These are phyloP conservation scores for Berkeleyomyces basicola DNA, from an alignment of 2,329 filamentous ascomycete species.

Conservation along the genomic window DNA sequence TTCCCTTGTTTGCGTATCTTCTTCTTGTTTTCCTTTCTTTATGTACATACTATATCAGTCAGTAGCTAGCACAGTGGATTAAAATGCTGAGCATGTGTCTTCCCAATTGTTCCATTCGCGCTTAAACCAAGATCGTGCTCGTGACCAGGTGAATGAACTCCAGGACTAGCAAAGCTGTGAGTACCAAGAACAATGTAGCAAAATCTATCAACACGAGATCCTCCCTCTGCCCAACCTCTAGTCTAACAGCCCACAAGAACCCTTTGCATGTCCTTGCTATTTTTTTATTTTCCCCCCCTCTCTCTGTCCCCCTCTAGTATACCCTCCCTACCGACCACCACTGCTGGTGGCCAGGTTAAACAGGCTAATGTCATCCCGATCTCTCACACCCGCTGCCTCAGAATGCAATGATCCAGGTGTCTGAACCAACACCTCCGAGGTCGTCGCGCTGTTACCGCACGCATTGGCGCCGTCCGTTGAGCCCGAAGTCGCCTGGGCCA, in stretches of 20 bases:
- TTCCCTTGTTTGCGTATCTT: neutral
- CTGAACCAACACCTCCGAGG: neutral
- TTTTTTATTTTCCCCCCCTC: neutral
- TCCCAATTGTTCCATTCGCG: neutral
- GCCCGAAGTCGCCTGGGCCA: conserved; percentile 5
- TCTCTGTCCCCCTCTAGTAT: neutral
- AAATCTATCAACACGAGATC: neutral
- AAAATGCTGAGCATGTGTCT: neutral
- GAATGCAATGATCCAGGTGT: conserved; percentile 4
- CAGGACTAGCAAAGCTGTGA: neutral
- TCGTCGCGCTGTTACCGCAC: neutral
- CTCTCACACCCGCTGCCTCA: conserved; percentile 8
- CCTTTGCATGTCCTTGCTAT: neutral
- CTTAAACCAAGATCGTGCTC: neutral
- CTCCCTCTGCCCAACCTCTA: neutral
- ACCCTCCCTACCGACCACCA: neutral
- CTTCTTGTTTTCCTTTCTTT: neutral
- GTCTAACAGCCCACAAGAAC: neutral
- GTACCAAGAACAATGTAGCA: neutral
- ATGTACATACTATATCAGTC: neutral
- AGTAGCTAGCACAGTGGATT: neutral
- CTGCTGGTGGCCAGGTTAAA: conserved; percentile 10
- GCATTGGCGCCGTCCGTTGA: conserved; percentile 1
- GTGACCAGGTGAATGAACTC: neutral
- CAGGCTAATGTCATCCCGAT: conserved; percentile 11